Evolutionary conservation across 2,329 filamentous ascomycete genomes (phyloP), one percentile per base, ranked within the genome.

Genomic region (Phaeosphaeria sp.): DNA sequence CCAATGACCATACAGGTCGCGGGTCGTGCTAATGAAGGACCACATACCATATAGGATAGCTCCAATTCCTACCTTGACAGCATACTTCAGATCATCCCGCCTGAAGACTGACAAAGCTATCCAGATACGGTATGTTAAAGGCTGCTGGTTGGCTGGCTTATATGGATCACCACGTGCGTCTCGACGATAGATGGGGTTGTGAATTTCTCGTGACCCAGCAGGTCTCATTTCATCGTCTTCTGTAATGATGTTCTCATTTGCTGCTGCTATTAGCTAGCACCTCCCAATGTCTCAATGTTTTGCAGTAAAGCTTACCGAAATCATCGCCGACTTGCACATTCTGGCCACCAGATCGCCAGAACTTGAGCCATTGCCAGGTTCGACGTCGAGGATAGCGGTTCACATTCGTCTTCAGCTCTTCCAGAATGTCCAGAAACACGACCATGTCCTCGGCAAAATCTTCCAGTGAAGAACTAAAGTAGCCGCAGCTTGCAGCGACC

Each of bases 401-500:
- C 18, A 86, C 81, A 60, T 90, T 87, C 24, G 87, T 87, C 74
- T 95, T 93, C 42, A 98, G 79, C 43, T 97, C 91, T 71, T 97
- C 92, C 4, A 99, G 80, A 0, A 95, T 89, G 51, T 92, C 87
- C 45, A 99, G 78, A 67, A 96, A 95, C 13, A 86, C 86, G 64
- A 91, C 87, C 80, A 96, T 91, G 72, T 97, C 93, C 72, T 96
- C 91, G 0, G 92, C 93, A 71, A 98, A 94, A 65, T 95, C 91
- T 61, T 95, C 87, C 24, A 99, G 82, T 44, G 91, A 96, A 74
- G 95, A 97, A 72, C 91, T 94, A 73, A 98, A 99, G 77, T 98
- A 93, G 0, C 95, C 94, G 71, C 95, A 99, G 55, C 93, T 96
- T n/a, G 95, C 94, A 42, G 94, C 93, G 11, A 98, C 93, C 77